phyloP scores from a whole-genome alignment of 768 basidiomycete genomes.

The Clavulina sp. region DNA sequence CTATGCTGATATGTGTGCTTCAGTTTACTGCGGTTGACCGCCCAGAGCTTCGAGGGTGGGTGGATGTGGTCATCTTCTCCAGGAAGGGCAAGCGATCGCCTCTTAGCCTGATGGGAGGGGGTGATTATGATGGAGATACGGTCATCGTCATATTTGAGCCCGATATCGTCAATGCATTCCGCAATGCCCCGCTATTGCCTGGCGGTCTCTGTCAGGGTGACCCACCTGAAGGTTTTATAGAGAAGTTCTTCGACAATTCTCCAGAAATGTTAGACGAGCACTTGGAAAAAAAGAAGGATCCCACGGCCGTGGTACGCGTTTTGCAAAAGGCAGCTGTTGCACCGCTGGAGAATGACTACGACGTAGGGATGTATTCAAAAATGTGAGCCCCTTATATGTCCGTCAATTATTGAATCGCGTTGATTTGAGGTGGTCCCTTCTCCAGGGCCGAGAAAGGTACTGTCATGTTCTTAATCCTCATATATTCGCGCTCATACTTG shows the following conservation, averaged over 20 bases:
- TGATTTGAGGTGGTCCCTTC: no score
- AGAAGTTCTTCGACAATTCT: constrained; percentile 24
- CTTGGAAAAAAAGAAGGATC: no score
- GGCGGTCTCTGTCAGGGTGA: constrained; percentile 29
- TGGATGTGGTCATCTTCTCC: constrained; percentile 16
- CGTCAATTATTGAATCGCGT: no score
- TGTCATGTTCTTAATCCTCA: no score
- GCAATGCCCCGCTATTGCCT: constrained; percentile 36
- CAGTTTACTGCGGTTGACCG: constrained; percentile 6
- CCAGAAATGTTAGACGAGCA: constrained; percentile 28
- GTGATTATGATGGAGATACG: constrained; percentile 46
- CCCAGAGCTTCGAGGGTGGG: constrained; percentile 2
- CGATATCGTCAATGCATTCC: constrained; percentile 34
- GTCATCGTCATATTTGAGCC: constrained; percentile 36
- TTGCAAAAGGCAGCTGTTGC: background rate
- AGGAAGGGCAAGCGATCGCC: constrained; percentile 27
- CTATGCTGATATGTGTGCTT: background rate
- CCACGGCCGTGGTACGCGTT: no score
- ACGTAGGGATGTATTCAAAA: background rate
- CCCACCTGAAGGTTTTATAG: constrained; percentile 29
- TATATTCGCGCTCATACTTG: no score
- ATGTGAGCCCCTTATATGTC: no score
- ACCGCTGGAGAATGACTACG: background rate
- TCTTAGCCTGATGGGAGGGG: constrained; percentile 39
- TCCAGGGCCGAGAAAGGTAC: no score